A percentile compares a stretch with the other conserved stretches of the same genome.
phyloP scores from a whole-genome alignment of 2,329 filamentous ascomycete species.

The Coniochaeta sp. region DNA sequence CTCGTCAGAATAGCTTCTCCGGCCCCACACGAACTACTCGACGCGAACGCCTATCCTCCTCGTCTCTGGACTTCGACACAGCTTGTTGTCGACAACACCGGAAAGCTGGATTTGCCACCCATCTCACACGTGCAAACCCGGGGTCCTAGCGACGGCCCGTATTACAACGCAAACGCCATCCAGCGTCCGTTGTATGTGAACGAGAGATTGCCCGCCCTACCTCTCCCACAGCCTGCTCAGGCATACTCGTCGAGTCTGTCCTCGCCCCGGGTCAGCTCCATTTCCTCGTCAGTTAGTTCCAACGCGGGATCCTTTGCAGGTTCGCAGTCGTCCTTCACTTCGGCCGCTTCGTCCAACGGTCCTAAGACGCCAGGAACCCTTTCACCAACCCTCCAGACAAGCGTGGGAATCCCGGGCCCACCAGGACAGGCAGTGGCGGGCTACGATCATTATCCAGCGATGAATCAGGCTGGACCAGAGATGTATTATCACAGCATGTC shows the following conservation, averaged over 20 bases:
- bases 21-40: background rate
- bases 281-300: conserved; percentile 51
- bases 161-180: conserved; percentile 59
- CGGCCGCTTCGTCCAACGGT: conserved; percentile 46
- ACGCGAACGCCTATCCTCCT: background rate
- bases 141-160: conserved; percentile 63
- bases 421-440: conserved; percentile 27
- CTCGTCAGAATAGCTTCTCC: background rate
- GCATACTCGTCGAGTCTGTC: conserved; percentile 64
- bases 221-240: conserved; percentile 61
- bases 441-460: conserved; percentile 45
- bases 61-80: conserved; percentile 19
- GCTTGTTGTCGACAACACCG: conserved; percentile 44
- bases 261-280: conserved; percentile 69
- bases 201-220: conserved; percentile 66
- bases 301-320: conserved; percentile 27
- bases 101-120: conserved; percentile 91
- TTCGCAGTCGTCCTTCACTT: conserved; percentile 47
- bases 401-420: conserved; percentile 32
- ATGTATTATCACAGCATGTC: conserved; percentile 82
- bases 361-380: conserved; percentile 57
- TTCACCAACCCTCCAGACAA: conserved; percentile 58
- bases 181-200: conserved; percentile 57
- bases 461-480: conserved; percentile 78
- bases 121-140: conserved; percentile 77